phyloP scores from a whole-genome alignment of 345 rosid species.

The Adansonia digitata region DNA sequence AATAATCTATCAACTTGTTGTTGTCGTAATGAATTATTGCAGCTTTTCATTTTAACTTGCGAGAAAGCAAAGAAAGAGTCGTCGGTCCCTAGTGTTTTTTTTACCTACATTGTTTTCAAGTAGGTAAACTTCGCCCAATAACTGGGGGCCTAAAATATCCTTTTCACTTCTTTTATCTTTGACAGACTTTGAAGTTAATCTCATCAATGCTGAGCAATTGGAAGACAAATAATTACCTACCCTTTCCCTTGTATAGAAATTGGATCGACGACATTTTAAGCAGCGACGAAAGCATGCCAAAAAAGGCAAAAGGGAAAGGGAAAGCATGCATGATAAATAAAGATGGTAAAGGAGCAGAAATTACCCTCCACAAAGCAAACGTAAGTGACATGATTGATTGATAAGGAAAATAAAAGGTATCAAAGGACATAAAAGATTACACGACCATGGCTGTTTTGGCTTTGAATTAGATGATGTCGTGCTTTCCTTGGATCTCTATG shows the following conservation, averaged over 20 bases:
- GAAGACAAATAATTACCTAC: no score
- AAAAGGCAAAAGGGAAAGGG: no score
- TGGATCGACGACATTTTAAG: neutral
- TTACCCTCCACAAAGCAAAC: no score
- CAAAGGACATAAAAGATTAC: constrained; percentile 11
- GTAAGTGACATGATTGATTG: constrained; percentile 32
- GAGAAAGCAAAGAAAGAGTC: neutral
- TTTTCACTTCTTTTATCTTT: neutral
- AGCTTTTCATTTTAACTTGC: neutral
- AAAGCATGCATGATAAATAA: no score
- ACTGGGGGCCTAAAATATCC: neutral
- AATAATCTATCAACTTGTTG: neutral
- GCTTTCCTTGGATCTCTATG: no score
- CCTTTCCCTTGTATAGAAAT: no score
- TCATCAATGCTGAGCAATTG: neutral
- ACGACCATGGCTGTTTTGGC: constrained; percentile 15
- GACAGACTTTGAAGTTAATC: neutral
- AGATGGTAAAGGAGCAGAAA: no score
- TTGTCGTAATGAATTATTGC: neutral
- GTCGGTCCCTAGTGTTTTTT: neutral
- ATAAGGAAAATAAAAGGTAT: neutral
- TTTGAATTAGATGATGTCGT: neutral
- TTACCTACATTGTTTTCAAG: neutral
- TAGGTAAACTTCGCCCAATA: neutral
- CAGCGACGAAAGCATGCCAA: no score